Percentiles rank a stretch among this genome's conserved stretches.
Evolutionary conservation across 1,284 basidiomycete species (phyloP).

Genomic region (Fereydounia khargensis): DNA sequence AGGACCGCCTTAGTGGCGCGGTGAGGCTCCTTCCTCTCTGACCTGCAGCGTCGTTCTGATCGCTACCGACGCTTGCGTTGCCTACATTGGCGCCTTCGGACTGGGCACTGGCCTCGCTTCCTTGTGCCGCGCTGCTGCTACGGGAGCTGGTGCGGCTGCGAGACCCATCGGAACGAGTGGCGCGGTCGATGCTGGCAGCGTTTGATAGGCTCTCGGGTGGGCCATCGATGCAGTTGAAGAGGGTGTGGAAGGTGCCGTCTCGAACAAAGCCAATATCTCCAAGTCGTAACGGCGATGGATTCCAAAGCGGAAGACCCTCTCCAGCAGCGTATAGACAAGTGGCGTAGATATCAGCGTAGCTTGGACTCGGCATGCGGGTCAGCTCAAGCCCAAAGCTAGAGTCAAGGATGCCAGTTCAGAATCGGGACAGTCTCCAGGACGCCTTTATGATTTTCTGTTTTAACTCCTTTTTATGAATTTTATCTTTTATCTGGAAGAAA

Average conservation of each 20-base stretch:
- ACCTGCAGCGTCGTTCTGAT: slow-evolving; percentile 1
- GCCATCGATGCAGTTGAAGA: slow-evolving; percentile 41
- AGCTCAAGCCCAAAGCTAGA: too few species aligned
- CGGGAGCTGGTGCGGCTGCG: slow-evolving; percentile 1
- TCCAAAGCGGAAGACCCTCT: slow-evolving; percentile 43
- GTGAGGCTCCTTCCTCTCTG: background rate
- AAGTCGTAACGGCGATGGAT: slow-evolving; percentile 32
- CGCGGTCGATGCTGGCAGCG: slow-evolving; percentile 26
- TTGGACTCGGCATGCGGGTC: slow-evolving; percentile 7
- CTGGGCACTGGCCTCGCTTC: too few species aligned
- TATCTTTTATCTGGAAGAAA: background rate
- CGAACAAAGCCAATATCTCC: slow-evolving; percentile 40
- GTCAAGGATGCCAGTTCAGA: background rate
- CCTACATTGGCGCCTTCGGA: too few species aligned
- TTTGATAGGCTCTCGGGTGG: slow-evolving; percentile 13
- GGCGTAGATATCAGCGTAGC: slow-evolving; percentile 36
- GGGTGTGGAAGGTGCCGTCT: slow-evolving; percentile 37
- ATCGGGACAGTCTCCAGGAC: too few species aligned
- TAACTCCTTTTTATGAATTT: too few species aligned
- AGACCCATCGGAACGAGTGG: slow-evolving; percentile 16
- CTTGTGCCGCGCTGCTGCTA: too few species aligned
- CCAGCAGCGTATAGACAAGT: slow-evolving; percentile 29
- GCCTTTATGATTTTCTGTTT: too few species aligned
- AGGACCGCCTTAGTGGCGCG: too few species aligned
- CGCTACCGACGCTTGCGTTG: slow-evolving; percentile 5